These are phyloP conservation scores for Cornus kousa DNA, from an alignment of 148 eudicot species.

Conservation along the genomic window DNA sequence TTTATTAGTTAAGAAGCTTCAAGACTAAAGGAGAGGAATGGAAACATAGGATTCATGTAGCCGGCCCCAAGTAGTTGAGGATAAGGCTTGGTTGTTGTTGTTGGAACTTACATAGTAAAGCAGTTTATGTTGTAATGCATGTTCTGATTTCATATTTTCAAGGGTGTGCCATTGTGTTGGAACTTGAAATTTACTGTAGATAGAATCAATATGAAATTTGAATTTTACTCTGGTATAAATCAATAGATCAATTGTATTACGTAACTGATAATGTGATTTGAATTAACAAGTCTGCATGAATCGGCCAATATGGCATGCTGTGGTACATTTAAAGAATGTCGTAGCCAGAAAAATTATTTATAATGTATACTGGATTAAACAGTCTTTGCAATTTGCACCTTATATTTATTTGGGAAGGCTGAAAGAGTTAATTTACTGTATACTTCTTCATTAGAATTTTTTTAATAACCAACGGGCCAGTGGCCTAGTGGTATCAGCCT, in stretches of 20 bases:
- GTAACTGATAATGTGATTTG: not conserved
- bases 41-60: no score
- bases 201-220: not conserved
- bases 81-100: no score
- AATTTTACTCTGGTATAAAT: not conserved
- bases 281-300: not conserved
- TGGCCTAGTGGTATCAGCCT: no score
- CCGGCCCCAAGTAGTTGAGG: no score
- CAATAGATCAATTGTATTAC: not conserved
- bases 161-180: not conserved
- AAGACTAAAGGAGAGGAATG: no score
- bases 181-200: not conserved
- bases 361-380: not conserved
- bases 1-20: not conserved
- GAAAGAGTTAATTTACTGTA: not conserved
- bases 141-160: not conserved
- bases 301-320: not conserved
- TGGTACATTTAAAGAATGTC: not conserved
- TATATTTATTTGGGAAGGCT: not conserved
- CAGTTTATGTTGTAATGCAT: conserved; percentile 1
- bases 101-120: not conserved
- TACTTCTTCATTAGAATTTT: not conserved
- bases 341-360: not conserved
- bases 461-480: no score
- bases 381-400: not conserved